Evolutionary conservation across 352 stramenopile genomes (phyloP), one percentile per base, ranked within the genome.

Genomic region (Globisporangium lucens): DNA sequence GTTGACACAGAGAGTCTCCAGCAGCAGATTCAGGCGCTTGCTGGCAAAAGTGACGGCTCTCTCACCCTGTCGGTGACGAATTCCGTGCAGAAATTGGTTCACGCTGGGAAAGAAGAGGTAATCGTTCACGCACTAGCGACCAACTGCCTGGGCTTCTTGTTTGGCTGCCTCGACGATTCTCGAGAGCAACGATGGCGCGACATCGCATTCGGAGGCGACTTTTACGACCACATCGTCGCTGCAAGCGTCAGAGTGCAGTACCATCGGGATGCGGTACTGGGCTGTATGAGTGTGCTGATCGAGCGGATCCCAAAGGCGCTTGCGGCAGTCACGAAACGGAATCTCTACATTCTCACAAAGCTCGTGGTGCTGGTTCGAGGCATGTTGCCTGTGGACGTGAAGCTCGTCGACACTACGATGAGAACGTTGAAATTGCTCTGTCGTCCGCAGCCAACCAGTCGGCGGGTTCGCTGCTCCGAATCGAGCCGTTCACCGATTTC

Each of bases 151-250:
- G 35, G 27, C 5, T 71, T 67, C 24, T 20, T 71, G 38, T 57
- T 67, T 47, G 30, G 33, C 30, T 71, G 66, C 17, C 53, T 71
- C 30, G 41, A 71, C 6, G 52, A 43, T 1, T 33, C 20, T 9
- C 59, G 27, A 0, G 59, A 58, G 27, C 33, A 29, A 2, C 38
- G 33, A 17, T 71, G 66, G 66, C 49, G 30, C 12, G 52, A 71
- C 6, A 38, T 71, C 2, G 52, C 41, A 20, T 71, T 62, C 41
- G 66, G 61, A 22, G 41, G n/a, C 3, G 59, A 67, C 33, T 71
- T 71, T 47, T 47, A 53, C 17, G 27, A 59, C 7, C 36, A 57
- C 17, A 43, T 67, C n/a, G 12, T 43, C 10, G 30, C 12, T 0
- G 15, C 38, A 20, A 46, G 59, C 12, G 33, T 24, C 5, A 17